phyloP scores from a whole-genome alignment of 345 rosid genomes.

The Psidium guajava region DNA sequence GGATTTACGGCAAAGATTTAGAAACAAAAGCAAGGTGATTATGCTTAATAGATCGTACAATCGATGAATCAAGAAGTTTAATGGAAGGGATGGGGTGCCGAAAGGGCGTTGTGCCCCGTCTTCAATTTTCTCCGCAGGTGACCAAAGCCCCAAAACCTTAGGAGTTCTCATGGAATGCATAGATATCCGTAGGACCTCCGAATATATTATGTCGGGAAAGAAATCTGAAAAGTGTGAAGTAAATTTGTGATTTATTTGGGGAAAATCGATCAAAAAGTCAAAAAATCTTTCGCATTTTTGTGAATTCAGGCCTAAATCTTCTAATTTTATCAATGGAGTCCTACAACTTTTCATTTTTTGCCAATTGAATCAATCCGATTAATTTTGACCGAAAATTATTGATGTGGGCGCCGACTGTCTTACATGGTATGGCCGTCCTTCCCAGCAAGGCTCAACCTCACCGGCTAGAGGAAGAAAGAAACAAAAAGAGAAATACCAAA shows the following conservation, averaged over 20 bases:
- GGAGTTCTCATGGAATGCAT: background rate
- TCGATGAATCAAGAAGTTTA: background rate
- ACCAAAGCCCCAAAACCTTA: background rate
- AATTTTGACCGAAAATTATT: too few relatives aligned
- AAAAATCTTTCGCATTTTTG: too few relatives aligned
- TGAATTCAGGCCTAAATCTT: too few relatives aligned
- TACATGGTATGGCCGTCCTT: too few relatives aligned
- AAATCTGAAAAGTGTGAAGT: background rate
- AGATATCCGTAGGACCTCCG: background rate
- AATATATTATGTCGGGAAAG: background rate
- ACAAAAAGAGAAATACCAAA: too few relatives aligned
- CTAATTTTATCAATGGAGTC: too few relatives aligned
- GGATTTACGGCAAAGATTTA: background rate
- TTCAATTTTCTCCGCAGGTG: background rate
- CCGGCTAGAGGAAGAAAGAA: too few relatives aligned
- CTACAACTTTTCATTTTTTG: too few relatives aligned
- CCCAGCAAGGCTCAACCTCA: too few relatives aligned
- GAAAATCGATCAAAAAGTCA: too few relatives aligned
- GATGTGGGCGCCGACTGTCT: fast-evolving
- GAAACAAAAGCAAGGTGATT: background rate
- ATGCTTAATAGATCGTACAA: background rate
- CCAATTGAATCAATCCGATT: too few relatives aligned
- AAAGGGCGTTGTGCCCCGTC: background rate
- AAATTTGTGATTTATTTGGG: background rate
- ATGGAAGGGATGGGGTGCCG: background rate